Evolutionary conservation across 768 basidiomycete species (phyloP), one percentile per base, ranked within the genome.

Genomic region (Tulasnella sp.): DNA sequence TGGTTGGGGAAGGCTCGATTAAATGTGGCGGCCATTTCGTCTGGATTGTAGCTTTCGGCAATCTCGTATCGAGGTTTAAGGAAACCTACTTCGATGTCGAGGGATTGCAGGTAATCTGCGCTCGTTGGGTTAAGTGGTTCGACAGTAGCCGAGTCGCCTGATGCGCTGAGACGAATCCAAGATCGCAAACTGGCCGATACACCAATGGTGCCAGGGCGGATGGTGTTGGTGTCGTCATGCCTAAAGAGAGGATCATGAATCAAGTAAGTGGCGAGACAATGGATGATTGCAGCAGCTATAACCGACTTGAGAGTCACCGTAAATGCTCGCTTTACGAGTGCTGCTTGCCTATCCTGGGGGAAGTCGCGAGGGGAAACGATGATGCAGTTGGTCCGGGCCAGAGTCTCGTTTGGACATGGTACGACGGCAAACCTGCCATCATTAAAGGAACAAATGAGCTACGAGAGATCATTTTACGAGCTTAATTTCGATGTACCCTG

Each of bases 131-230:
- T 52, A 36, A 82, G 31, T 2, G 89, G 85, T 78, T 93, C 91
- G 52, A 97, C 88, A 21, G 92, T 89, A 76, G 94, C 92, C 19
- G 87, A 83, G 83, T 98, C 96, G 0, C 95, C 95, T 2, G 87
- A 85, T 56, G 93, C 85, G 21, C 95, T 95, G 9, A 98, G 88
- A 7, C 92, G 92, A 62, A 96, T 93, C 96, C 96, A 99, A 86
- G 94, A 91, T 14, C 98, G 90, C 80, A 96, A 94, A 80, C 91
- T 86, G 36, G 90, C 88, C 39, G 93, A 92, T 8, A 92, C 91
- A 24, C 93, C 96, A 39, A 99, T 88, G 1, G 87, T 85, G 52
- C 52, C 52, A 52, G 52, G 52, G n/a, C 52, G 52, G 5, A 99
- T 84, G 80, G 89, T 91, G 6, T 90, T 90, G 0, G 94, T 93